These are phyloP conservation scores for Trichoderma polysporum DNA, from an alignment of 2,329 filamentous ascomycete species.

Conservation along the genomic window DNA sequence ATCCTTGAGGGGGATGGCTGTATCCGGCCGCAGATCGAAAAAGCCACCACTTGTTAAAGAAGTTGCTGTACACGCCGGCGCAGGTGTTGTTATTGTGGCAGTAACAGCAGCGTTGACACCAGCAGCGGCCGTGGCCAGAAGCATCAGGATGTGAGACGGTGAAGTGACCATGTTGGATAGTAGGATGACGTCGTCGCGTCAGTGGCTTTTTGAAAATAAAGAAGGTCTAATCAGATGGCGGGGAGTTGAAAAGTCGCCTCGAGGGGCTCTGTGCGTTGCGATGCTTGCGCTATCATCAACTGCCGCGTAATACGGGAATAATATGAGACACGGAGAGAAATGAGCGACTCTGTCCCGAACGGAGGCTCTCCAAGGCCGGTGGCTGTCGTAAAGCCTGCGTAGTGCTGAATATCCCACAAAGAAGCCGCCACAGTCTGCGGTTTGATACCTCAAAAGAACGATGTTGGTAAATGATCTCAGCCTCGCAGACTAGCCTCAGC, in stretches of 20 bases:
- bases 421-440: background rate
- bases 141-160: constrained; percentile 30
- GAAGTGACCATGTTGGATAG: background rate
- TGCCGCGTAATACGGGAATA: constrained; percentile 4
- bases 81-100: constrained; percentile 43
- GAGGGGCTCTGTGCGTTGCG: background rate
- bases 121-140: constrained; percentile 38
- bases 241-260: background rate
- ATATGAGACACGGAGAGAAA: constrained; percentile 6
- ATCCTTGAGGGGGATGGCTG: constrained; percentile 44
- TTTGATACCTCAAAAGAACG: background rate
- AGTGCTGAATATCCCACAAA: background rate
- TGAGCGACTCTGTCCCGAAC: constrained; percentile 9
- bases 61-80: constrained; percentile 55
- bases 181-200: background rate
- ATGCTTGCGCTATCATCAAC: constrained; percentile 11
- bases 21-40: constrained; percentile 59
- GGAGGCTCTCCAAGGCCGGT: background rate
- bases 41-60: constrained; percentile 56
- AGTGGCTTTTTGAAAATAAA: background rate
- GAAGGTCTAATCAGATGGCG: background rate
- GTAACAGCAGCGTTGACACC: constrained; percentile 37
- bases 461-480: constrained; percentile 6
- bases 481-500: constrained; percentile 15
- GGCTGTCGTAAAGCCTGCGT: background rate